A percentile compares a stretch with the other conserved stretches of the same genome.
Evolutionary conservation across 2,329 filamentous ascomycete genomes (phyloP).

Genomic region (Cytospora mali): DNA sequence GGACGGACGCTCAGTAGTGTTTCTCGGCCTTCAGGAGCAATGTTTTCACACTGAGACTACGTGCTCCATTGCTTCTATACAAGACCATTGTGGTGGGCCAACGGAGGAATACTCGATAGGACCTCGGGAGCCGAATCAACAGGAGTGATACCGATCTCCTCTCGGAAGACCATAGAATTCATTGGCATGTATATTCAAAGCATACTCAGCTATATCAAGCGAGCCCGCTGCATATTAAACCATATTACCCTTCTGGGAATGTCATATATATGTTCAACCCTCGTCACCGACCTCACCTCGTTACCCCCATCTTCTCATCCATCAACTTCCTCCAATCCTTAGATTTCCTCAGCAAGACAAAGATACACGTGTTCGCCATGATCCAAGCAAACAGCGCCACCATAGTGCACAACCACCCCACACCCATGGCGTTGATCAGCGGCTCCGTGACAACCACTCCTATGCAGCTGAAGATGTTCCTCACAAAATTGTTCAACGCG

Average conservation of each 20-base stretch:
- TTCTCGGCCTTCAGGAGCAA: too few relatives aligned
- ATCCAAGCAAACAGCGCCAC: slow-evolving; percentile 56
- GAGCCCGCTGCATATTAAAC: neutral
- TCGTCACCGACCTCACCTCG: neutral
- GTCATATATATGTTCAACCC: neutral
- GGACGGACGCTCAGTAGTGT: too few relatives aligned
- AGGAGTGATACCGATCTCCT: neutral
- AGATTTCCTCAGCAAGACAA: slow-evolving; percentile 62
- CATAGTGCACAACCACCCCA: slow-evolving; percentile 75
- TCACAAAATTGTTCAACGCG: slow-evolving; percentile 78
- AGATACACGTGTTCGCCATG: slow-evolving; percentile 60
- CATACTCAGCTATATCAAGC: neutral
- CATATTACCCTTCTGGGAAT: too few relatives aligned
- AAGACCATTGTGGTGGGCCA: too few relatives aligned
- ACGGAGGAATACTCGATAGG: neutral
- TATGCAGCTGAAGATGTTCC: slow-evolving; percentile 77
- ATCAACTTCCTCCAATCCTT: slow-evolving; percentile 65
- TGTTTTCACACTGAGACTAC: too few relatives aligned
- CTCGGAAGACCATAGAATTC: neutral
- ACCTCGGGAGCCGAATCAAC: too few relatives aligned
- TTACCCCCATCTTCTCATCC: slow-evolving; percentile 49
- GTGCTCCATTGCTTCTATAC: too few relatives aligned
- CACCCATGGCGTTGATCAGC: slow-evolving; percentile 69
- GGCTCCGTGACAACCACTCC: slow-evolving; percentile 71
- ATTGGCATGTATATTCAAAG: neutral